These are phyloP conservation scores for Hypholoma fasciculare DNA, from an alignment of 768 basidiomycete species.

Conservation along the genomic window DNA sequence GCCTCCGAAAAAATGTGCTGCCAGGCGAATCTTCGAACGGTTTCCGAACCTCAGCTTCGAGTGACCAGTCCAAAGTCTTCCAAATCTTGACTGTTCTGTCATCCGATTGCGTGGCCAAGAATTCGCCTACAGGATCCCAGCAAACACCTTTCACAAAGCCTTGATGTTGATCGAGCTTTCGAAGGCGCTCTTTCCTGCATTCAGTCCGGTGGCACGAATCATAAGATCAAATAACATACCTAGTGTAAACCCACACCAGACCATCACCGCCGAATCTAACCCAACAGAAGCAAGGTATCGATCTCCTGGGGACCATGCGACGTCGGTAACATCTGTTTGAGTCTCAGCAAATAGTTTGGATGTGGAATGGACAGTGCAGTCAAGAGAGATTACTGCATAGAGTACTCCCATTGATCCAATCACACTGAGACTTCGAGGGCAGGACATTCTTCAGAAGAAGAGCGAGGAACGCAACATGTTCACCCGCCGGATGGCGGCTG, in stretches of 20 bases:
- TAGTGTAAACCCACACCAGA: constrained; percentile 93
- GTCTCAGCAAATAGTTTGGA: not conserved
- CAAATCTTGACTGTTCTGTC: constrained; percentile 97
- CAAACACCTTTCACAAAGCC: constrained; percentile 99
- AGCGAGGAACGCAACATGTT: too few relatives aligned
- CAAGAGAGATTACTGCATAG: too few relatives aligned
- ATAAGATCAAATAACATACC: constrained; percentile 44
- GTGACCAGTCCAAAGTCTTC: constrained; percentile 89
- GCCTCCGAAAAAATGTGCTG: constrained; percentile 89
- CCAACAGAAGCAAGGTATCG: constrained; percentile 92
- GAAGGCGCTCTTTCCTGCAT: constrained; percentile 63
- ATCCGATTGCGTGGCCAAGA: constrained; percentile 96
- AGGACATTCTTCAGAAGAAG: too few relatives aligned
- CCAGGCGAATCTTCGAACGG: constrained; percentile 94
- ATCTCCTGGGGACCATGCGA: constrained; percentile 95
- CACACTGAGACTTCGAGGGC: too few relatives aligned
- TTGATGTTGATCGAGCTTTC: constrained; percentile 84
- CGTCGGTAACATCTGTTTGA: constrained; percentile 84
- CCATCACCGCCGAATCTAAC: constrained; percentile 84
- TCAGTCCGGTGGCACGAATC: not conserved
- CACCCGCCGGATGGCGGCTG: too few relatives aligned
- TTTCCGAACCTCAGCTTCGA: constrained; percentile 83
- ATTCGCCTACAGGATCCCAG: constrained; percentile 98
- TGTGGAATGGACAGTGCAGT: not conserved
- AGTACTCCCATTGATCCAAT: too few relatives aligned